Percentiles rank a stretch among this genome's conserved stretches.
Conservation (phyloP, 1,139 yeast species). For the Pichia sp. region DNA sequence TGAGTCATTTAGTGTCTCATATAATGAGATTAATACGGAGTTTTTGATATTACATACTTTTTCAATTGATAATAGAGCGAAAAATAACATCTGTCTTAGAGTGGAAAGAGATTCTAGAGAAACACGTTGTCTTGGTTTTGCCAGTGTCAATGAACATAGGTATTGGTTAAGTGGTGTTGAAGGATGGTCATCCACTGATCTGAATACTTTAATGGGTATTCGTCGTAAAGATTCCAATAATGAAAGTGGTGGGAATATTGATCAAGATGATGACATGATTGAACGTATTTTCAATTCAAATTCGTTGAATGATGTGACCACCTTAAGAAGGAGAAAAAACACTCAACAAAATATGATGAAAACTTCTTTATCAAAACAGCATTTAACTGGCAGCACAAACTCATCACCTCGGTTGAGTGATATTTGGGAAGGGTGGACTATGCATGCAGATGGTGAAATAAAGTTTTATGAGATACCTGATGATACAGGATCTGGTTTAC, state of each 20-base stretch:
- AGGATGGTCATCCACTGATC: conserved; percentile 72
- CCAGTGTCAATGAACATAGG: conserved; percentile 62
- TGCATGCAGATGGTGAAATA: conserved; percentile 56
- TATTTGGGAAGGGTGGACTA: conserved; percentile 77
- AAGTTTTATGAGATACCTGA: conserved; percentile 55
- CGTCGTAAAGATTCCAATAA: conserved; percentile 24
- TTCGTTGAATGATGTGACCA: background rate
- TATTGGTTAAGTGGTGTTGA: conserved; percentile 60
- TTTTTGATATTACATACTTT: conserved; percentile 67
- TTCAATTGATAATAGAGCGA: conserved; percentile 64
- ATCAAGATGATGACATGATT: no score
- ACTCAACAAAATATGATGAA: background rate
- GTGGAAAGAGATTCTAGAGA: conserved; percentile 91
- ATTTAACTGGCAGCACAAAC: background rate
- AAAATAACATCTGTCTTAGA: conserved; percentile 72
- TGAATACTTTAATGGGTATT: conserved; percentile 72
- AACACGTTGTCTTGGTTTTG: conserved; percentile 80
- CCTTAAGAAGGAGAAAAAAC: background rate
- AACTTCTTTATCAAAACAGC: background rate
- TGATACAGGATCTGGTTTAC: conserved; percentile 32
- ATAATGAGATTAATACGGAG: conserved; percentile 51
- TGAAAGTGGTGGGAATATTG: background rate
- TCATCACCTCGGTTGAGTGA: conserved; percentile 21
- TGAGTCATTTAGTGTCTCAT: conserved; percentile 60
- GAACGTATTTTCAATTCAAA: background rate